Evolutionary conservation across 371 early-diverging fungal species (phyloP).

Genomic region (Gilbertella persicaria): DNA sequence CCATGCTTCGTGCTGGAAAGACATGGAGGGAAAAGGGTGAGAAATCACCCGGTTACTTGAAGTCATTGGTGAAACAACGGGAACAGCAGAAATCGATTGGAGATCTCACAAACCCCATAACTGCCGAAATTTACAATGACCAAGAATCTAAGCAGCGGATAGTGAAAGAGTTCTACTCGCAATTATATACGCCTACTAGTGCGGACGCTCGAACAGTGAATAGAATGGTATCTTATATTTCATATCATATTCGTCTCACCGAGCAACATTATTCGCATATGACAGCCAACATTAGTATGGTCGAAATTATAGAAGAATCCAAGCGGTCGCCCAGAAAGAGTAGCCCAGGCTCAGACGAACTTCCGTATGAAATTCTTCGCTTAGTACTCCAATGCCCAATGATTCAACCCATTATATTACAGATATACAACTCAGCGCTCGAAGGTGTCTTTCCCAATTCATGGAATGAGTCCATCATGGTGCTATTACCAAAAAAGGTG

Average conservation of each 20-base stretch:
- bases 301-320: too few species aligned
- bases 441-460: conserved; percentile 13
- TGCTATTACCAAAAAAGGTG: conserved; percentile 28
- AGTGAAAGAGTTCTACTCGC: too few species aligned
- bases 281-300: too few species aligned
- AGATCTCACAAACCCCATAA: too few species aligned
- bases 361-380: conserved; percentile 29
- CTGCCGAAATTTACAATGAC: neutral
- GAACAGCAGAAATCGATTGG: too few species aligned
- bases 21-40: conserved; percentile 11
- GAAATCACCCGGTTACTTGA: conserved; percentile 6
- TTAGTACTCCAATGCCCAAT: neutral
- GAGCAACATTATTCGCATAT: too few species aligned
- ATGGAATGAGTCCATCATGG: conserved; percentile 27
- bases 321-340: conserved; percentile 3
- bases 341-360: conserved; percentile 25
- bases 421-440: conserved; percentile 25
- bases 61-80: too few species aligned
- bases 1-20: conserved; percentile 3
- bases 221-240: neutral
- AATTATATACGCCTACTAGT: too few species aligned
- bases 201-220: too few species aligned
- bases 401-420: neutral
- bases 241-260: neutral
- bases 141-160: too few species aligned